Percentiles rank a stretch among this genome's conserved stretches.
Evolutionary conservation across 2,329 filamentous ascomycete species (phyloP).

Genomic region (Bipolaris sorokiniana): DNA sequence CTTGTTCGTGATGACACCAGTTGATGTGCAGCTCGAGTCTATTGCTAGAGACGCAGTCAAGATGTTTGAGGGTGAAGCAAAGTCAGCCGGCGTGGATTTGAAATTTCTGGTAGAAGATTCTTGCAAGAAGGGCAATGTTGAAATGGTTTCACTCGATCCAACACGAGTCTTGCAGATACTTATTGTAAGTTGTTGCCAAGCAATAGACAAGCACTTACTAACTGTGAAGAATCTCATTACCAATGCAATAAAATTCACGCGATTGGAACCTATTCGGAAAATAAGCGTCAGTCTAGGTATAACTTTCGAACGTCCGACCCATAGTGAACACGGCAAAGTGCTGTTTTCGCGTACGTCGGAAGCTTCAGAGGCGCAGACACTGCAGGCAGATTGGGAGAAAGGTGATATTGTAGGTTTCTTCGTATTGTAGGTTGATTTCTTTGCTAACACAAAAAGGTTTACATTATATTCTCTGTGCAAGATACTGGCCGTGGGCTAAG

Average conservation of each 20-base stretch:
- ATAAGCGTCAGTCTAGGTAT: constrained; percentile 49
- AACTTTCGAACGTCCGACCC: constrained; percentile 36
- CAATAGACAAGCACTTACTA: neutral
- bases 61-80: constrained; percentile 49
- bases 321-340: constrained; percentile 35
- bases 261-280: constrained; percentile 41
- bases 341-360: constrained; percentile 20
- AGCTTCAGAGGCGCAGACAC: constrained; percentile 18
- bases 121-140: constrained; percentile 40
- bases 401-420: constrained; percentile 22
- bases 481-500: constrained; percentile 52
- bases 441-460: constrained; percentile 34
- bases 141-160: constrained; percentile 52
- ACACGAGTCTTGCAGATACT: constrained; percentile 51
- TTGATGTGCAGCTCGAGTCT: constrained; percentile 45
- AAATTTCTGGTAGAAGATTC: constrained; percentile 45
- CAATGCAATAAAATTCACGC: constrained; percentile 55
- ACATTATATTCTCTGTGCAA: constrained; percentile 45
- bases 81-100: constrained; percentile 36
- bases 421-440: neutral
- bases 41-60: constrained; percentile 44
- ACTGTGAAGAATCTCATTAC: constrained; percentile 48
- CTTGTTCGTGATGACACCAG: constrained; percentile 50
- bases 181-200: constrained; percentile 13
- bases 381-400: constrained; percentile 43